Evolutionary conservation across 2,329 filamentous ascomycete species (phyloP).

Genomic region (Ophiostoma sp.): DNA sequence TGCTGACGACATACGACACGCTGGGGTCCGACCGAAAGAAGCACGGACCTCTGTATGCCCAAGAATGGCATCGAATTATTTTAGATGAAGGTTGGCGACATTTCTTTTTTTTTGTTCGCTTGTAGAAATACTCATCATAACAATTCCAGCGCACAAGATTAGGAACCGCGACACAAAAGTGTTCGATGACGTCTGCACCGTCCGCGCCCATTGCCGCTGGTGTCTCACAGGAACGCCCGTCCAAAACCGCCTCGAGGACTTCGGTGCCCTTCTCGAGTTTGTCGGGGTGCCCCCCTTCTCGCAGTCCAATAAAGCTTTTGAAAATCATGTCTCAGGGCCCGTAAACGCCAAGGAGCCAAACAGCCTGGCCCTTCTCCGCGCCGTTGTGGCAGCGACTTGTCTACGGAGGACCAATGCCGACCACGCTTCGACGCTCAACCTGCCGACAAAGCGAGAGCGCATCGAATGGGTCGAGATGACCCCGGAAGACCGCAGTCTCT

Average conservation of each 20-base stretch:
- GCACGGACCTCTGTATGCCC: background rate
- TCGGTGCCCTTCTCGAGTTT: background rate
- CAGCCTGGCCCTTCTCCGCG: background rate
- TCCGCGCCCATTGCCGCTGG: constrained; percentile 1
- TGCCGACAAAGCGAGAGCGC: background rate
- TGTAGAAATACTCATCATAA: background rate
- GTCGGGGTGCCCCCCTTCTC: background rate
- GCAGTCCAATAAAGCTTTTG: background rate
- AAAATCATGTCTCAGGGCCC: background rate
- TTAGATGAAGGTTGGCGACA: constrained; percentile 1
- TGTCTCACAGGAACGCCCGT: constrained; percentile 3
- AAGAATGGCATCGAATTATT: constrained; percentile 1
- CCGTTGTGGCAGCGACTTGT: background rate
- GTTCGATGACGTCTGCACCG: background rate
- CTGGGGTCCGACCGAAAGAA: background rate
- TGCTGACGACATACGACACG: constrained; percentile 13
- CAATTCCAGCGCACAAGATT: background rate
- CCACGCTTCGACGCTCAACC: background rate
- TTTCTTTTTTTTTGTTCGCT: background rate
- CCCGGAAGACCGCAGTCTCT: background rate
- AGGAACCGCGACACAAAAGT: background rate
- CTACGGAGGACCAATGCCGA: background rate
- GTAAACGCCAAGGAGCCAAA: background rate
- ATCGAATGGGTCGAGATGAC: background rate
- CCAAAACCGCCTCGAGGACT: background rate